Evolutionary conservation across 1,139 yeast genomes (phyloP).

Genomic region (Yamadazyma conglobata): DNA sequence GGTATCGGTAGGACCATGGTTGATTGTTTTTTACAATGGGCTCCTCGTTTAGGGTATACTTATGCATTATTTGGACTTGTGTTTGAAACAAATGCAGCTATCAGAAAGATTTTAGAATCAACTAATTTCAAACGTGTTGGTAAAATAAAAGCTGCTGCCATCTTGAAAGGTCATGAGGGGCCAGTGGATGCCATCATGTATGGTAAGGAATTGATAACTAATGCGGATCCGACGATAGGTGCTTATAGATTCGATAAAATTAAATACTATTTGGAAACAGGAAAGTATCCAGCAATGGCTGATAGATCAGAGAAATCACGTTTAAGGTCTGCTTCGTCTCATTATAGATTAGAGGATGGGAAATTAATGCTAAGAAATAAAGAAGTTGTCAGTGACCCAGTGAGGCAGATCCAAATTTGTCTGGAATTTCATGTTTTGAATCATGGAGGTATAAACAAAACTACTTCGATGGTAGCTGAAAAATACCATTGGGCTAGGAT

Average conservation of each 20-base stretch:
- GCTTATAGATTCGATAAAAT: constrained; percentile 74
- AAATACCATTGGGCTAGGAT: constrained; percentile 89
- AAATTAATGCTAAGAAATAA: constrained; percentile 72
- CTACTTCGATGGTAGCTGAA: constrained; percentile 75
- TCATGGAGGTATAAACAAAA: constrained; percentile 90
- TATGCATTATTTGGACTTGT: constrained; percentile 81
- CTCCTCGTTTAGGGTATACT: constrained; percentile 82
- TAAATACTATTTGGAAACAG: constrained; percentile 75
- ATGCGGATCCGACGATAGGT: constrained; percentile 49
- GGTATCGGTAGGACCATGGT: constrained; percentile 86
- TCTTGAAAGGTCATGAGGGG: constrained; percentile 74
- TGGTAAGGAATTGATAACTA: constrained; percentile 52
- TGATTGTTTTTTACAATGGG: constrained; percentile 86
- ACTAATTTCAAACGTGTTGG: constrained; percentile 77
- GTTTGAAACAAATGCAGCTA: constrained; percentile 83
- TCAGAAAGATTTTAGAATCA: constrained; percentile 76
- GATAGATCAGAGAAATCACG: constrained; percentile 83
- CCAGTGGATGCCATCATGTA: constrained; percentile 82
- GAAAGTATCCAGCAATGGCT: constrained; percentile 79
- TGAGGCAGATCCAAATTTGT: constrained; percentile 70
- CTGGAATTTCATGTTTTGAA: constrained; percentile 62
- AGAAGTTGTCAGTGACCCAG: constrained; percentile 77
- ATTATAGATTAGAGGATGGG: constrained; percentile 68
- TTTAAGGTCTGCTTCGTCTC: constrained; percentile 76
- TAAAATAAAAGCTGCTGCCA: constrained; percentile 77